Conservation (phyloP, 225 moss, liverwort and hornwort genomes). For the Asterella californica region DNA sequence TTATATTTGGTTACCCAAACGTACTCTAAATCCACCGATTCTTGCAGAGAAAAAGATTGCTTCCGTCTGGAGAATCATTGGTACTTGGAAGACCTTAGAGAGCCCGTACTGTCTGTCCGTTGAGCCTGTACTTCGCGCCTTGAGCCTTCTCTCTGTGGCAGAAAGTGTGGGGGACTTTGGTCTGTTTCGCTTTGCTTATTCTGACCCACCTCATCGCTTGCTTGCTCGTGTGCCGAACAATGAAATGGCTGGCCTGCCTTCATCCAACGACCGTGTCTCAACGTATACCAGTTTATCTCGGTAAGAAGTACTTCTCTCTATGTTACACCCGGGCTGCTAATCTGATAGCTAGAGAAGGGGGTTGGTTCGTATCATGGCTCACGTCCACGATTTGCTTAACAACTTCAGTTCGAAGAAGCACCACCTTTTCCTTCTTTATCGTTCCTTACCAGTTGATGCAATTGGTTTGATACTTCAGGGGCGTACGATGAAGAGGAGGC, state of each 20-base stretch:
- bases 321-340: too few relatives aligned
- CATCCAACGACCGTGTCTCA: not conserved
- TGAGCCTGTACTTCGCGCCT: not conserved
- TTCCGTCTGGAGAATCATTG: not conserved
- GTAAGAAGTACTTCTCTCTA: not conserved
- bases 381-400: not conserved
- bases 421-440: too few relatives aligned
- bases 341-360: not conserved
- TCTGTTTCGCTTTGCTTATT: not conserved
- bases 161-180: not conserved
- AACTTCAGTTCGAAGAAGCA: too few relatives aligned
- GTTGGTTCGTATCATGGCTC: not conserved
- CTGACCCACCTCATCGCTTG: not conserved
- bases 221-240: not conserved
- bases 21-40: not conserved
- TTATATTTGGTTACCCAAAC: too few relatives aligned
- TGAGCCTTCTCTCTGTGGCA: not conserved
- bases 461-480: constrained; percentile 26
- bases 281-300: constrained; percentile 10
- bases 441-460: too few relatives aligned
- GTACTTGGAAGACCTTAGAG: not conserved
- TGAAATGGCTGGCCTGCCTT: not conserved
- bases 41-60: not conserved
- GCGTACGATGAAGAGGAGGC: constrained; percentile 96
- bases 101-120: not conserved